These are phyloP conservation scores for Escovopsis sp. DNA, from an alignment of 2,329 filamentous ascomycete species.

Conservation along the genomic window DNA sequence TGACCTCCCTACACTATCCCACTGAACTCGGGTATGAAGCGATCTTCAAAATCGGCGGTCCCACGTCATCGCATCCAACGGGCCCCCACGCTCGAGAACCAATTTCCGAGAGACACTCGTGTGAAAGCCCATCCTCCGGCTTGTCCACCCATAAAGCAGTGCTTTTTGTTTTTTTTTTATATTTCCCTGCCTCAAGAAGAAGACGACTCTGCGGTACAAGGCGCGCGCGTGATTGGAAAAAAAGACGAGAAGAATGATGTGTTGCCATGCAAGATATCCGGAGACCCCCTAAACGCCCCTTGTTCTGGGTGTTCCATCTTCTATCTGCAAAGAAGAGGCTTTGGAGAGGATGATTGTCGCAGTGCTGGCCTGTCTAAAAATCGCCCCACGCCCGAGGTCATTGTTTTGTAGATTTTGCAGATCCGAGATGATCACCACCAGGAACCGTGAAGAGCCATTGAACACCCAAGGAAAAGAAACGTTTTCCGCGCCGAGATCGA, in stretches of 20 bases:
- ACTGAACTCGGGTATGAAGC: constrained; percentile 44
- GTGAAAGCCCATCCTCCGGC: constrained; percentile 42
- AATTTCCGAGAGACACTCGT: constrained; percentile 32
- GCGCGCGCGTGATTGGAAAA: constrained; percentile 18
- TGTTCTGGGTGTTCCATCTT: constrained; percentile 52
- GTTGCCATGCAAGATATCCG: constrained; percentile 67
- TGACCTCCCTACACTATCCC: constrained; percentile 30
- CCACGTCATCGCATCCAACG: constrained; percentile 44
- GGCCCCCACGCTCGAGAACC: constrained; percentile 14
- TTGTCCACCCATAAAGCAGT: constrained; percentile 38
- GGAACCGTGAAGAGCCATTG: constrained; percentile 33
- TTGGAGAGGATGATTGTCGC: constrained; percentile 26
- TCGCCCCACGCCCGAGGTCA: constrained; percentile 32
- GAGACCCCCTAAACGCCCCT: constrained; percentile 60
- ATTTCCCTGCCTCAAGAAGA: constrained; percentile 19
- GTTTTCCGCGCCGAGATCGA: constrained; percentile 11
- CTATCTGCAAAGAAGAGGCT: constrained; percentile 45
- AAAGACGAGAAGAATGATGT: constrained; percentile 33
- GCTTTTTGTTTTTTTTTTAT: constrained; percentile 15
- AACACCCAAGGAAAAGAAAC: constrained; percentile 34
- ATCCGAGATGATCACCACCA: constrained; percentile 42
- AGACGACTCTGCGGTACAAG: constrained; percentile 31
- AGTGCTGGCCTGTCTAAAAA: constrained; percentile 27
- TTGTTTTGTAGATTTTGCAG: constrained; percentile 36
- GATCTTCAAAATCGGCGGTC: constrained; percentile 45